Conservation (phyloP, 2,329 filamentous ascomycete species). For the Stemphylium vesicarium region DNA sequence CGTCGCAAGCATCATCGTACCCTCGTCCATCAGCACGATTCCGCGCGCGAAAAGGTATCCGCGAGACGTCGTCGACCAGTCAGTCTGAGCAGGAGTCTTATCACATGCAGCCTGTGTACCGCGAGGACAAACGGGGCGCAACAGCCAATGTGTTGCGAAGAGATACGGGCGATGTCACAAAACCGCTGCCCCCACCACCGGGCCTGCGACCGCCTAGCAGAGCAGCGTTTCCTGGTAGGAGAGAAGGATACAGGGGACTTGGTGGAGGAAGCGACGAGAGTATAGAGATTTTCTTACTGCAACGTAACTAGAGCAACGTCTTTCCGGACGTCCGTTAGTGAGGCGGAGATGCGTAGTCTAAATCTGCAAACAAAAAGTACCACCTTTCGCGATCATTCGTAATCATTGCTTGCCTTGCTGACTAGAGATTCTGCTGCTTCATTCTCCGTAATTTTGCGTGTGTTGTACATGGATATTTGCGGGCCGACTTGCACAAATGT, state of each 20-base stretch:
- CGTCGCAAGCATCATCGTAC: conserved; percentile 14
- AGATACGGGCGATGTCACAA: neutral
- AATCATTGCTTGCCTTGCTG: too few relatives aligned
- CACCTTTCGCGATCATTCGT: too few relatives aligned
- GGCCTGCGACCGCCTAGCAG: conserved; percentile 8
- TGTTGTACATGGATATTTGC: too few relatives aligned
- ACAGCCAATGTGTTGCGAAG: neutral
- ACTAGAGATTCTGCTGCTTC: too few relatives aligned
- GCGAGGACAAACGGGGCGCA: neutral
- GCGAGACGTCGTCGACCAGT: neutral
- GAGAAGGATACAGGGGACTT: conserved; percentile 7
- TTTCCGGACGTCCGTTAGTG: too few relatives aligned
- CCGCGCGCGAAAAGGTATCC: neutral
- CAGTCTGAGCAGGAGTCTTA: conserved; percentile 2
- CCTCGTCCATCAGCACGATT: conserved; percentile 7
- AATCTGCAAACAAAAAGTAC: neutral
- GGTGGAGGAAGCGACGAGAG: conserved; percentile 8
- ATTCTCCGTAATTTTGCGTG: too few relatives aligned
- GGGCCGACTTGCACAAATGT: too few relatives aligned
- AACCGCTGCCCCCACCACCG: conserved; percentile 1
- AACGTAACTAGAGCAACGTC: neutral
- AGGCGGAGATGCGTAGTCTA: neutral
- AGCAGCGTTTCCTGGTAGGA: conserved; percentile 4
- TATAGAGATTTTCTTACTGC: conserved; percentile 13
- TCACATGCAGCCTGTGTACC: neutral